phyloP scores from a whole-genome alignment of 805 yeast genomes.

The Torulaspora gathmanii region DNA sequence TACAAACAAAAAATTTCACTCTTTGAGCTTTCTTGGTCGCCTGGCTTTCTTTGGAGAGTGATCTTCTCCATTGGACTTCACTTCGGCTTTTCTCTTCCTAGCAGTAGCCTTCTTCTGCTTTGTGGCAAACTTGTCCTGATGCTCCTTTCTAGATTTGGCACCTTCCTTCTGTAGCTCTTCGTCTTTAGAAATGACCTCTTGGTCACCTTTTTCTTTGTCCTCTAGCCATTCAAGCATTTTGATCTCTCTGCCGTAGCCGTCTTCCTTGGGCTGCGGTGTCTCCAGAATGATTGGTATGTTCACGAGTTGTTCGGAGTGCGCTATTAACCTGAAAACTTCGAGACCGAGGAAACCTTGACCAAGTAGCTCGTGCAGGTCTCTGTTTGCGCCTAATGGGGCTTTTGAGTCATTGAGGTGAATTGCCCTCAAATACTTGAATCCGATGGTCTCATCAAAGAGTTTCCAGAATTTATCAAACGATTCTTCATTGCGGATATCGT shows the following conservation, averaged over 20 bases:
- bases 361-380: conserved; percentile 85
- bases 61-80: conserved; percentile 10
- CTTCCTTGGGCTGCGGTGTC: conserved; percentile 72
- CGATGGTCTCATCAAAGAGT: conserved; percentile 68
- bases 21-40: conserved; percentile 15
- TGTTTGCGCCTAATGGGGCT: conserved; percentile 83
- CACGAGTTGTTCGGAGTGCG: conserved; percentile 59
- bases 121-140: conserved; percentile 57
- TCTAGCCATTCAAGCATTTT: conserved; percentile 77
- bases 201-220: conserved; percentile 40
- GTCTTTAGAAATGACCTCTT: conserved; percentile 48
- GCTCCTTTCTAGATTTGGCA: conserved; percentile 63
- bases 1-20: background rate
- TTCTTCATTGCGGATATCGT: conserved; percentile 64
- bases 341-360: conserved; percentile 89
- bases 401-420: conserved; percentile 93
- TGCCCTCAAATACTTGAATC: conserved; percentile 68
- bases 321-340: conserved; percentile 72
- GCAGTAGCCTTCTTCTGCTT: conserved; percentile 39
- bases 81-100: conserved; percentile 17
- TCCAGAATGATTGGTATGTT: conserved; percentile 79
- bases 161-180: conserved; percentile 56
- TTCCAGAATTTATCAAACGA: conserved; percentile 65
- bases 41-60: conserved; percentile 21
- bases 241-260: conserved; percentile 75